Evolutionary conservation across 139 green algal species (phyloP).

Genomic region (Closterium sp.): DNA sequence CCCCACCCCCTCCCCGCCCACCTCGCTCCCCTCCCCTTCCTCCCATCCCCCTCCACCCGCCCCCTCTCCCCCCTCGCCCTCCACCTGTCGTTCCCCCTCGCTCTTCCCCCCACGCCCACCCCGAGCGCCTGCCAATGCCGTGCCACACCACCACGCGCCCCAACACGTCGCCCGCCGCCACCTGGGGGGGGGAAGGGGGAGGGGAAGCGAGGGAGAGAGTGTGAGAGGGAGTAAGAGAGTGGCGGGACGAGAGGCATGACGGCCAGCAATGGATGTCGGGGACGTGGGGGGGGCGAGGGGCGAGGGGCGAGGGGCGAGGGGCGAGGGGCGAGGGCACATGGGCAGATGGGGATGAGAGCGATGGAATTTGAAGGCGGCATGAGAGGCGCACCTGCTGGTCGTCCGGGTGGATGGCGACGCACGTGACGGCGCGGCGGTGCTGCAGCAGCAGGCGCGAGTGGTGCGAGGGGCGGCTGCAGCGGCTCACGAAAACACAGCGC

Average conservation of each 20-base stretch:
- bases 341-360: not conserved
- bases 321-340: too few species aligned
- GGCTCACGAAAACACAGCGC: not conserved
- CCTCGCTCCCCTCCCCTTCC: not conserved
- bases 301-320: too few species aligned
- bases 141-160: conserved; percentile 81
- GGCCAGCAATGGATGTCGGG: too few species aligned
- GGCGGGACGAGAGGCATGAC: too few species aligned
- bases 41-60: not conserved
- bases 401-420: not conserved
- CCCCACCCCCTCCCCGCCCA: conserved; percentile 5
- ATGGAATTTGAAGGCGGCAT: not conserved
- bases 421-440: conserved; percentile 72
- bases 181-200: conserved; percentile 49
- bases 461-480: not conserved
- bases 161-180: conserved; percentile 73
- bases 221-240: not conserved
- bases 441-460: conserved; percentile 42
- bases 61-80: not conserved
- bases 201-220: conserved; percentile 59
- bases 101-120: not conserved
- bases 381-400: not conserved
- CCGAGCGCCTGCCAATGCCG: conserved; percentile 36
- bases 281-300: not conserved
- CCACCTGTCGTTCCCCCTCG: not conserved